A percentile compares a stretch with the other conserved stretches of the same genome.
These are phyloP conservation scores for Ogataea naganishii DNA, from an alignment of 805 yeast genomes.

Conservation along the genomic window DNA sequence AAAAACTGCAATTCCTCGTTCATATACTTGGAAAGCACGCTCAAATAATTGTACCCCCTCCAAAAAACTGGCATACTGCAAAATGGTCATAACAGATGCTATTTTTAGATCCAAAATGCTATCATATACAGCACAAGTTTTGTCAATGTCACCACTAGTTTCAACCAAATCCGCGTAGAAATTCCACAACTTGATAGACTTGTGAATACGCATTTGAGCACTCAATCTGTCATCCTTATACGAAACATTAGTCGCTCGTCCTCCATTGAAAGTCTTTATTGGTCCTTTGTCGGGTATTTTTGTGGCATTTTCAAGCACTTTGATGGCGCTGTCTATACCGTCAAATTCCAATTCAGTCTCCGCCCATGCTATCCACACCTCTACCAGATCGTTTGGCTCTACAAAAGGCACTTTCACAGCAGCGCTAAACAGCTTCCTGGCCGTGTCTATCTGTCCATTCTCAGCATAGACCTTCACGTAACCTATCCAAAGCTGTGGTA, in stretches of 20 bases:
- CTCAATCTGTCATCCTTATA: slow-evolving; percentile 34
- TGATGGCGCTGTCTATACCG: slow-evolving; percentile 35
- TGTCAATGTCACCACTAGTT: slow-evolving; percentile 35
- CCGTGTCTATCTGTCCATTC: slow-evolving; percentile 45
- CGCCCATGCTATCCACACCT: slow-evolving; percentile 70
- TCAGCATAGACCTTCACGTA: slow-evolving; percentile 61
- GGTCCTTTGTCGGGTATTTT: slow-evolving; percentile 2
- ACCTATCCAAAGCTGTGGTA: slow-evolving; percentile 59
- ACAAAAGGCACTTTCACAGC: slow-evolving; percentile 66
- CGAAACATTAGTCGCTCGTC: slow-evolving; percentile 8
- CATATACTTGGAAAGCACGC: slow-evolving; percentile 53
- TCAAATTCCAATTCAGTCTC: slow-evolving; percentile 48
- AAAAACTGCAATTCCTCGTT: slow-evolving; percentile 57
- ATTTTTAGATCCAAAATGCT: slow-evolving; percentile 46
- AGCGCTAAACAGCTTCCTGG: slow-evolving; percentile 52
- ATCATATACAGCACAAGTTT: slow-evolving; percentile 39
- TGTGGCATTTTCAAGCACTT: slow-evolving; percentile 33
- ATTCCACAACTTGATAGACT: slow-evolving; percentile 61
- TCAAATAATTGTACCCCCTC: slow-evolving; percentile 38
- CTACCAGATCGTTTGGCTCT: slow-evolving; percentile 53
- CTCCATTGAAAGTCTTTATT: slow-evolving; percentile 1
- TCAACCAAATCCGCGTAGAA: slow-evolving; percentile 66
- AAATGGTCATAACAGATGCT: slow-evolving; percentile 58
- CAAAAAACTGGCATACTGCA: slow-evolving; percentile 58
- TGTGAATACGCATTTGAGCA: slow-evolving; percentile 52